Evolutionary conservation across 192 early-diverging fungal genomes (phyloP).

Genomic region (Mortierella antarctica): DNA sequence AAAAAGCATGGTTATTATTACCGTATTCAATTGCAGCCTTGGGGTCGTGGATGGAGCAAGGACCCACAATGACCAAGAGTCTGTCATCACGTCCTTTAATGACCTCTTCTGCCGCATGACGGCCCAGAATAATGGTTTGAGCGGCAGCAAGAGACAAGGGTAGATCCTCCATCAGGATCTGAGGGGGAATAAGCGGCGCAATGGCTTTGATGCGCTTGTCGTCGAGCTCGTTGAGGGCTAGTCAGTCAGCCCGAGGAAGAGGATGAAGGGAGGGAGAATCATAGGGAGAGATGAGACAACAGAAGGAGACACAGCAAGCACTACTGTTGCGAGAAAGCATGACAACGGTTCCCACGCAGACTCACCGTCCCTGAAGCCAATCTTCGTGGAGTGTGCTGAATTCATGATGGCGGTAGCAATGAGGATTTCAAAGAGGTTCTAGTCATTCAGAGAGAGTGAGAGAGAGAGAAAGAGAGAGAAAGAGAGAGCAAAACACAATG

Average conservation of each 20-base stretch:
- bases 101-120: constrained; percentile 70
- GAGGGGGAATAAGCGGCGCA: constrained; percentile 85
- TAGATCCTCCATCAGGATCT: constrained; percentile 92
- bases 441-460: too few species aligned
- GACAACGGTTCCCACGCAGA: background rate
- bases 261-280: background rate
- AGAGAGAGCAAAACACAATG: too few species aligned
- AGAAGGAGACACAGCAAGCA: too few species aligned
- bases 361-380: constrained; percentile 51
- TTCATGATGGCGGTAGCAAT: background rate
- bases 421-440: too few species aligned
- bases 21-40: constrained; percentile 83
- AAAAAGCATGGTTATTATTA: constrained; percentile 11
- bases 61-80: constrained; percentile 85
- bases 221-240: constrained; percentile 91
- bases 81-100: constrained; percentile 80
- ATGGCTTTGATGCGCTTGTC: constrained; percentile 88
- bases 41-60: constrained; percentile 88
- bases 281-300: too few species aligned
- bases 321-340: too few species aligned
- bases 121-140: constrained; percentile 77
- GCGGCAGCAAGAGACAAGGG: constrained; percentile 81
- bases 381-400: constrained; percentile 25
- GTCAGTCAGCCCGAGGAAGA: background rate
- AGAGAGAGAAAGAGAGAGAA: too few species aligned